These are phyloP conservation scores for Cladosporium sphaerospermum DNA, from an alignment of 2,329 filamentous ascomycete genomes.

Conservation along the genomic window DNA sequence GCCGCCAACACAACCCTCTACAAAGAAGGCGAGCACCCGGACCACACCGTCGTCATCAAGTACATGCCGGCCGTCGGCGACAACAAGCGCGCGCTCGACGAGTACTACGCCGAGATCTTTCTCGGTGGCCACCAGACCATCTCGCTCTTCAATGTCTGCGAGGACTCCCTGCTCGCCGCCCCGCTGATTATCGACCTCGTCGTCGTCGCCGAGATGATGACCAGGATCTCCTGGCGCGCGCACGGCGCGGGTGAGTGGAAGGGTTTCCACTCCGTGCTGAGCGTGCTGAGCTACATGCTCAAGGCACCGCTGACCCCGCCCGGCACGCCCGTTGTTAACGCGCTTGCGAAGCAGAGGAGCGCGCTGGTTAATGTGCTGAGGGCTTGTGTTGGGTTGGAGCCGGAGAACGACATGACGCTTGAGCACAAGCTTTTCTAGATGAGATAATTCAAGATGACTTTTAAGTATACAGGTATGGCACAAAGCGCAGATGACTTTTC, in stretches of 20 bases:
- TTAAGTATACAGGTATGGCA: no score
- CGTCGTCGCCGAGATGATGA: constrained; percentile 94
- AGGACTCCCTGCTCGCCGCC: constrained; percentile 92
- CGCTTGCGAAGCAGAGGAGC: constrained; percentile 89
- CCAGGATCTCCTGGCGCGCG: constrained; percentile 84
- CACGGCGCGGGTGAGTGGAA: constrained; percentile 63
- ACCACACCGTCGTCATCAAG: constrained; percentile 99
- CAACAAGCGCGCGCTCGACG: constrained; percentile 96
- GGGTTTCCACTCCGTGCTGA: constrained; percentile 94
- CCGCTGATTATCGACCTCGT: constrained; percentile 97
- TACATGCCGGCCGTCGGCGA: constrained; percentile 99
- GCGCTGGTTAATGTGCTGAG: constrained; percentile 98
- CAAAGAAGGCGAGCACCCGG: constrained; percentile 85
- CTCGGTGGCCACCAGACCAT: constrained; percentile 98
- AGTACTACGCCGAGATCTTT: constrained; percentile 99
- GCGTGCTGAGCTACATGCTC: constrained; percentile 98
- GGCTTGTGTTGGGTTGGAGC: constrained; percentile 91
- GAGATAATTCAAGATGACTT: not conserved
- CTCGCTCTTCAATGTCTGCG: constrained; percentile 96
- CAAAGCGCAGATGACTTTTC: no score
- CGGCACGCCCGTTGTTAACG: constrained; percentile 91
- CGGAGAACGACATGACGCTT: constrained; percentile 96
- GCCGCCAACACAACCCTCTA: constrained; percentile 90
- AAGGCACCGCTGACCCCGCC: constrained; percentile 89
- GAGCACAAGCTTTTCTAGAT: constrained; percentile 85